Conservation (phyloP, 2,329 filamentous ascomycete species). For the Ascomycota sp. region DNA sequence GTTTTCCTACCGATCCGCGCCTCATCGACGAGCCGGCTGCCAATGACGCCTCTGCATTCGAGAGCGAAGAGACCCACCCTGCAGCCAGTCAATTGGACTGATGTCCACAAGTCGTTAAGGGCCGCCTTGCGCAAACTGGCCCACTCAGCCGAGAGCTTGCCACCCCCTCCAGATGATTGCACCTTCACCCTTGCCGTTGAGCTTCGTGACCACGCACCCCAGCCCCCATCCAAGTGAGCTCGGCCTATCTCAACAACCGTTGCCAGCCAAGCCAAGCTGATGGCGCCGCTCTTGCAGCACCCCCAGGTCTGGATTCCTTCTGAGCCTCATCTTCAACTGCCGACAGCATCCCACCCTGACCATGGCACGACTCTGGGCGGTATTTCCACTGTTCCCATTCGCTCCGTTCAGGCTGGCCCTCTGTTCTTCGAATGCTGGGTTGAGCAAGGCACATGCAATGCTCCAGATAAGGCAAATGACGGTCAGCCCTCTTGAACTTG, state of each 20-base stretch:
- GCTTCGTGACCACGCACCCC: conserved; percentile 36
- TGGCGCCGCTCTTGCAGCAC: conserved; percentile 19
- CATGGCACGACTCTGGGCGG: conserved; percentile 13
- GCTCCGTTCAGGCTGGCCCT: conserved; percentile 34
- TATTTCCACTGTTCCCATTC: conserved; percentile 25
- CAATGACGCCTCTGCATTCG: conserved; percentile 4
- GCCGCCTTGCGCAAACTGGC: conserved; percentile 44
- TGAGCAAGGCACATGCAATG: too few species aligned
- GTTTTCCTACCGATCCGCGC: conserved; percentile 17
- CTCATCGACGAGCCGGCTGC: background rate
- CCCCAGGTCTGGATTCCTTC: conserved; percentile 42
- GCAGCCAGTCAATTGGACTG: conserved; percentile 23
- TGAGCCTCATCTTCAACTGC: conserved; percentile 23
- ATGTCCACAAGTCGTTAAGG: conserved; percentile 54
- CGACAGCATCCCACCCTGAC: conserved; percentile 9
- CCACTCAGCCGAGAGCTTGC: conserved; percentile 35
- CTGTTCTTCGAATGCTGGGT: conserved; percentile 48
- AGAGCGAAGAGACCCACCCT: conserved; percentile 5
- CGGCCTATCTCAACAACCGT: background rate
- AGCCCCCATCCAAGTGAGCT: conserved; percentile 36
- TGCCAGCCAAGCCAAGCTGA: background rate
- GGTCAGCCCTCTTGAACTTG: too few species aligned
- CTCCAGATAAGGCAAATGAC: too few species aligned
- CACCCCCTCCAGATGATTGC: conserved; percentile 38
- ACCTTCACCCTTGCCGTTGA: conserved; percentile 64